Evolutionary conservation across 495 filamentous ascomycete species (phyloP), one percentile per base, ranked within the genome.

Genomic region (Viridothelium virens): DNA sequence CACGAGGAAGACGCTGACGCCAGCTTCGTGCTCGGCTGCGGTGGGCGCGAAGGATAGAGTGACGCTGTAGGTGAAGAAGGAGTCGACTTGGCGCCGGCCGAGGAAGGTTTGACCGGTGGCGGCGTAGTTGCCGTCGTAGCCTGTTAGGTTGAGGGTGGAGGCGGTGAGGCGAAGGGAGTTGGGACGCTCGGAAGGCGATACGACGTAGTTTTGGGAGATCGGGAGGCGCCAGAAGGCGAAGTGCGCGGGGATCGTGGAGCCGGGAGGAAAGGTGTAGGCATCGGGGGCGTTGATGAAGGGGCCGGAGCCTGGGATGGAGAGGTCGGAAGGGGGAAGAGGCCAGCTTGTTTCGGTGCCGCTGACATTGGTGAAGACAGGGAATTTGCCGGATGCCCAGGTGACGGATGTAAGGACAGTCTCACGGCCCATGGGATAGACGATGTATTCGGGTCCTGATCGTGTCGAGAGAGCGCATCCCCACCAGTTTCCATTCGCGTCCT

Each of bases 371-470:
- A 76, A 78, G 9, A 77, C 61, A 0, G 82, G 82, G 69, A 75
- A 81, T 38, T 79, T 65, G 2, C 72, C 77, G 0, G 72, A 65
- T 1, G 74, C 65, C 85, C 84, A 89, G 38, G 71, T 75, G 0
- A 83, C 83, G 0, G 82, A 77, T 2, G 79, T 78, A 62, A 89
- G 74, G 33, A 85, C 74, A 0, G 83, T 84, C 72, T 87, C 86
- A 0, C 85, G 72, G 33, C 83, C 85, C 84, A 87, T 85, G 34
- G 83, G 82, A 68, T 81, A 85, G 53, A 80, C 77, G n/a, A 78
- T 56, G 61, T 70, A 74, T 16, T 68, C 70, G 2, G 71, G 71
- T 18, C 73, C 73, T 1, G 66, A 70, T 39, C 85, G 77, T 1
- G 79, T 82, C 3, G 81, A 76, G 2, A 87, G 74, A 4, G 75